Base-by-base conservation (phyloP, 768 basidiomycete genomes). In the Boletus vinaceobasis region DNA sequence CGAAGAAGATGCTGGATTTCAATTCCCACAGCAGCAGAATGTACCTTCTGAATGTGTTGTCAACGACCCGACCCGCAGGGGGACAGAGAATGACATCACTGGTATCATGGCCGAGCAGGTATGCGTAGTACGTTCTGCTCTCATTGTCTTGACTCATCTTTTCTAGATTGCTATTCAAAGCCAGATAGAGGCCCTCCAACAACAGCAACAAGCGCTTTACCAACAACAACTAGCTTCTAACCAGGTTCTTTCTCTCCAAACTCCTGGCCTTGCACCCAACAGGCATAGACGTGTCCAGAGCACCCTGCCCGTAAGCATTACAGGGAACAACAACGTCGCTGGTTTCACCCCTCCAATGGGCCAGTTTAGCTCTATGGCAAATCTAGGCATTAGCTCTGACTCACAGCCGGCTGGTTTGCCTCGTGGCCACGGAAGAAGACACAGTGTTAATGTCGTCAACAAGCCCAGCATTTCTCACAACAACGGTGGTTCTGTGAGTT, bases 91-190 rank as follows among this genome's bases (percentile, higher is more conserved):
- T 51, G 93, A 96, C 67, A 84, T 94, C 52, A 83, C 82, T 33
- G 90, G 90, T 26, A 88, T 95, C 53, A 94, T 98, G 92, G 93
- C 93, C 7, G 93, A 98, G 72, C 96, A 98, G 82, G 93, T 92
- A 60, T 57, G 75, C 57, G 6, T 6, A 11, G 10, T 44, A n/a
- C 26, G n/a, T 53, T 48, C 36, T 38, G 10, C 31, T 36, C 2
- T 35, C 43, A 37, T 47, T 51, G 21, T 39, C 42, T 59, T 52
- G 35, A 52, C 55, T 43, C n/a, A 44, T 60, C 47, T 51, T 37
- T 36, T 55, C 40, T 65, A 92, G 90, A 90, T 95, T 65, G 91
- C 91, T 43, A 67, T 96, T 53, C 93, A 95, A 73, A 91, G 71
- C 62, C 92, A 96, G 71, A 94, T 95, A 60, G 93, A 93, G 73